Conservation (phyloP, 208 protist species). For the Giardia muris region DNA sequence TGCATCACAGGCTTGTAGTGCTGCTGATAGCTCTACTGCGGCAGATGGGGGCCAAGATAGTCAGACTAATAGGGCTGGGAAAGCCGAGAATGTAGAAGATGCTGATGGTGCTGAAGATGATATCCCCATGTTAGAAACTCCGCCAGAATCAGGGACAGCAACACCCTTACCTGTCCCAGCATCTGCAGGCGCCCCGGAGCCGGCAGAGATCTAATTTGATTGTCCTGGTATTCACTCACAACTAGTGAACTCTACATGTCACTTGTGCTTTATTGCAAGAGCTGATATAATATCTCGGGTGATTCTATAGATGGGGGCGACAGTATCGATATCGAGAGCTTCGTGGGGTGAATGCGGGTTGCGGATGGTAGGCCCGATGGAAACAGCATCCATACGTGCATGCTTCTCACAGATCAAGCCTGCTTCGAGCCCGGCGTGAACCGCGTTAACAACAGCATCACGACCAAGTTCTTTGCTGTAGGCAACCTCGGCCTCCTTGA, state of each 20-base stretch:
- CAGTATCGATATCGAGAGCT: background rate
- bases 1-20: too few relatives aligned
- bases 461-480: slow-evolving; percentile 3
- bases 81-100: too few relatives aligned
- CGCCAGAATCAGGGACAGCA: too few relatives aligned
- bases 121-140: too few relatives aligned
- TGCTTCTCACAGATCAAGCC: slow-evolving; percentile 22
- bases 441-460: slow-evolving; percentile 26
- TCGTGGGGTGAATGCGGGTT: slow-evolving; percentile 7
- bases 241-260: background rate
- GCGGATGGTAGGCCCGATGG: slow-evolving; percentile 34
- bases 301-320: background rate
- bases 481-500: background rate
- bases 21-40: too few relatives aligned
- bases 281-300: background rate
- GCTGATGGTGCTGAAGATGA: too few relatives aligned
- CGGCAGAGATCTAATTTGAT: too few relatives aligned
- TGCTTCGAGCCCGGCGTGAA: slow-evolving; percentile 41
- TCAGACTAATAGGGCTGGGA: too few relatives aligned
- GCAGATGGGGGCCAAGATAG: too few relatives aligned
- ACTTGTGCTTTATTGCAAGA: background rate
- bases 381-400: slow-evolving; percentile 31
- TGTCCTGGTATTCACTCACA: too few relatives aligned
- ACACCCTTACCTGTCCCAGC: too few relatives aligned
- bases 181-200: too few relatives aligned